These are phyloP conservation scores for Wickerhamomyces strasburgensis DNA, from an alignment of 805 yeast species.

Conservation along the genomic window DNA sequence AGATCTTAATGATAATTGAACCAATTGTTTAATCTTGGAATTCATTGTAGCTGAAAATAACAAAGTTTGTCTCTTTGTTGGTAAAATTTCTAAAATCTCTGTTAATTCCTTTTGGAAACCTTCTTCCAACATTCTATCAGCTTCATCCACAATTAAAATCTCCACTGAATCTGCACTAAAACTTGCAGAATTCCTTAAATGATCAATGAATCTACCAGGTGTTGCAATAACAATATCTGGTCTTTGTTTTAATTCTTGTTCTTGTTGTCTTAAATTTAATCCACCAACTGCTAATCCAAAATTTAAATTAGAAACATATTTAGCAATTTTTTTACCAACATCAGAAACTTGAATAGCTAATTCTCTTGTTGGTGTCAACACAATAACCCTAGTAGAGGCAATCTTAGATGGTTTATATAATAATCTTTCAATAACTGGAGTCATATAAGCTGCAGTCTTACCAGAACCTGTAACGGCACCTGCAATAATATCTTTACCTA, in stretches of 20 bases:
- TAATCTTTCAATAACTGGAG: conserved; percentile 90
- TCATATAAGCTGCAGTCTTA: conserved; percentile 97
- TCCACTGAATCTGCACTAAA: conserved; percentile 89
- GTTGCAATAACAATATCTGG: conserved; percentile 98
- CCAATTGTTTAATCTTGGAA: conserved; percentile 80
- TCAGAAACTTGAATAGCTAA: conserved; percentile 94
- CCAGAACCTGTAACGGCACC: conserved; percentile 99
- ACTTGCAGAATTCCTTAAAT: conserved; percentile 89
- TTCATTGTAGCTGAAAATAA: conserved; percentile 98
- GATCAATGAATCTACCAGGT: conserved; percentile 98
- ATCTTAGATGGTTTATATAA: conserved; percentile 82
- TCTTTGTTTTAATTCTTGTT: conserved; percentile 82
- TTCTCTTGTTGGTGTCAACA: conserved; percentile 95
- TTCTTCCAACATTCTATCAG: conserved; percentile 98
- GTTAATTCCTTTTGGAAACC: conserved; percentile 95
- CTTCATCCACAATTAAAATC: conserved; percentile 92
- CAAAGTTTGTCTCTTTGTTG: conserved; percentile 88
- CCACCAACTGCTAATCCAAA: conserved; percentile 99
- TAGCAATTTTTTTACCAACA: conserved; percentile 82
- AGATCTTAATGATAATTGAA: conserved; percentile 78
- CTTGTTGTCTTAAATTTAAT: conserved; percentile 89
- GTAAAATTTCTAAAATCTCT: conserved; percentile 82
- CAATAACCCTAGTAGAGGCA: conserved; percentile 85
- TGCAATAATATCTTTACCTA: conserved; percentile 96
- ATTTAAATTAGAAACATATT: conserved; percentile 67